These are phyloP conservation scores for Annulohypoxylon bovei DNA, from an alignment of 495 filamentous ascomycete genomes.

Conservation along the genomic window DNA sequence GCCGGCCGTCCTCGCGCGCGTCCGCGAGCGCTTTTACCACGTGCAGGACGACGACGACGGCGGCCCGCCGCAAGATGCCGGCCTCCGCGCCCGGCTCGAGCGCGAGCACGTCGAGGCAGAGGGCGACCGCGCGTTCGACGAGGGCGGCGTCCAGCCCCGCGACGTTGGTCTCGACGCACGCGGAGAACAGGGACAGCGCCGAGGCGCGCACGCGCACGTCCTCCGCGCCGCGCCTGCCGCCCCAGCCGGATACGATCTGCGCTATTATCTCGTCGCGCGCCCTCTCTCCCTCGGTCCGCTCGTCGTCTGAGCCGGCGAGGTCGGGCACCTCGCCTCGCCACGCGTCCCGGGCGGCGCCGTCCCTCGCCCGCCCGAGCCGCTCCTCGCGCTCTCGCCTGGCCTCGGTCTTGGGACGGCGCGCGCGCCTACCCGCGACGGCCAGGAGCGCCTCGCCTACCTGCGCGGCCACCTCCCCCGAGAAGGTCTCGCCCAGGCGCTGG, in stretches of 20 bases:
- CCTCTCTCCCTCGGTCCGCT: constrained; percentile 58
- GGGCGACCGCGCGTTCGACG: constrained; percentile 69
- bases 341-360: constrained; percentile 62
- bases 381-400: constrained; percentile 61
- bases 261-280: constrained; percentile 64
- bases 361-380: constrained; percentile 55
- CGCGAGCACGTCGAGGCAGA: constrained; percentile 71
- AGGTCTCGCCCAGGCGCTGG: constrained; percentile 69
- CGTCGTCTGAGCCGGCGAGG: constrained; percentile 57
- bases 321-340: constrained; percentile 64
- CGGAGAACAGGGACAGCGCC: constrained; percentile 76
- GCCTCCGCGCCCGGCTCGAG: constrained; percentile 70
- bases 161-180: constrained; percentile 72
- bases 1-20: constrained; percentile 61
- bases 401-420: constrained; percentile 64
- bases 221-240: constrained; percentile 71
- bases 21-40: constrained; percentile 72
- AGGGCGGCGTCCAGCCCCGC: constrained; percentile 65
- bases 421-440: constrained; percentile 71
- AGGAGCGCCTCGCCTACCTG: constrained; percentile 70
- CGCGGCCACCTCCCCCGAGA: constrained; percentile 66
- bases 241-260: constrained; percentile 79
- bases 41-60: constrained; percentile 72
- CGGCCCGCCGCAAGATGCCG: constrained; percentile 78
- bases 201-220: constrained; percentile 82